These are phyloP conservation scores for Prunus yedoensis DNA, from an alignment of 331 rosid species.

Conservation along the genomic window DNA sequence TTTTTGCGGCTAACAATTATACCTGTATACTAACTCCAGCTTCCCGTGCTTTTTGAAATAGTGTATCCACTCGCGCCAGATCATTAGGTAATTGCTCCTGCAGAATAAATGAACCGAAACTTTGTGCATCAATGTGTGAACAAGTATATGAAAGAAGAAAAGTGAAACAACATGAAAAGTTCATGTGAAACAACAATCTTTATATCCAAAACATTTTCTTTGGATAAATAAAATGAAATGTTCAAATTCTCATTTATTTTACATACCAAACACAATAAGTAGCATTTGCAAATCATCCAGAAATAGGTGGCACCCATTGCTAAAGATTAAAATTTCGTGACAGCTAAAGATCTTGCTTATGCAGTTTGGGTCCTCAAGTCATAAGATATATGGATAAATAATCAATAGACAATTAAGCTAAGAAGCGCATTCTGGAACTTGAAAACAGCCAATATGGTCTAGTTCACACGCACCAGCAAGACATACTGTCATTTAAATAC, in stretches of 20 bases:
- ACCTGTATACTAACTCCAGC: conserved; percentile 86
- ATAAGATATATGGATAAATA: conserved; percentile 1
- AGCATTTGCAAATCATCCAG: neutral
- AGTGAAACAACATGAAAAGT: neutral
- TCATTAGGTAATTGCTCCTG: conserved; percentile 91
- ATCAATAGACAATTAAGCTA: neutral
- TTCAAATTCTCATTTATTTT: neutral
- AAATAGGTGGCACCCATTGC: neutral
- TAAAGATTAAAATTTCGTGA: neutral
- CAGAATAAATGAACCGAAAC: conserved; percentile 29
- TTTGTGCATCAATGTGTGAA: conserved; percentile 11
- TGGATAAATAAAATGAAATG: neutral
- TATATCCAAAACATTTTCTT: neutral
- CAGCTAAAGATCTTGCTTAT: neutral
- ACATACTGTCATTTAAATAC: neutral
- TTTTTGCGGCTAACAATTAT: conserved; percentile 6
- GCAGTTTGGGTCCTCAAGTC: conserved; percentile 1
- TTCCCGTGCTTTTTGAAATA: conserved; percentile 71
- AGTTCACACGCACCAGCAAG: neutral
- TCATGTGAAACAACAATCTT: conserved; percentile 1
- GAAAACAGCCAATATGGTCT: neutral
- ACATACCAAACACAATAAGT: neutral
- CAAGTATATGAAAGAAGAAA: neutral
- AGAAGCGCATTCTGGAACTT: neutral
- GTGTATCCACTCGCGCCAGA: conserved; percentile 66